These are phyloP conservation scores for Cydonia oblonga DNA, from an alignment of 331 rosid genomes.

Conservation along the genomic window DNA sequence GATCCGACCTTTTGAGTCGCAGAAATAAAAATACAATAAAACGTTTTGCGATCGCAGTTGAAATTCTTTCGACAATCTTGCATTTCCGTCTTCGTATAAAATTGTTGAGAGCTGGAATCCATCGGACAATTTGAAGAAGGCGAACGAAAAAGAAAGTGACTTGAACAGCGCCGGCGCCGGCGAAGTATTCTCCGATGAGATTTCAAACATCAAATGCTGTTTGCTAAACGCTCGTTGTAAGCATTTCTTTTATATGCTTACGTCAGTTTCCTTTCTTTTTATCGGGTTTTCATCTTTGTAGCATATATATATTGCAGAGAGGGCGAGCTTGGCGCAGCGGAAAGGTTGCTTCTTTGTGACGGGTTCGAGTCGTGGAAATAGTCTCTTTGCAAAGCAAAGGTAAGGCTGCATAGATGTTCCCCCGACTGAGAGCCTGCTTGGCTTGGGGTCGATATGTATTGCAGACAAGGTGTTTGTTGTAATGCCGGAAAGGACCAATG, in stretches of 20 bases:
- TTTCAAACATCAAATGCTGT: neutral
- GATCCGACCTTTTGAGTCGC: no score
- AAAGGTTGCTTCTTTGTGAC: no score
- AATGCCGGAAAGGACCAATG: neutral
- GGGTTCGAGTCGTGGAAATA: no score
- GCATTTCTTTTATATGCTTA: neutral
- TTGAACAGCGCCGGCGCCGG: neutral
- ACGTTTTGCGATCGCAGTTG: neutral
- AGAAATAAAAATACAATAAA: neutral
- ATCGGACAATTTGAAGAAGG: neutral
- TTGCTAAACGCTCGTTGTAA: neutral
- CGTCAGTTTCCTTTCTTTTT: no score
- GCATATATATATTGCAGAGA: neutral
- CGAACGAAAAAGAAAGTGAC: neutral
- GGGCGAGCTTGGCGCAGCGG: no score
- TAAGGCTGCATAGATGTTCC: no score
- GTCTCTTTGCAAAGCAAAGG: no score
- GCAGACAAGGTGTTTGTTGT: neutral
- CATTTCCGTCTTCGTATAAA: neutral
- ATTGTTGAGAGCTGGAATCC: neutral
- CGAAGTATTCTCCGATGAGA: neutral
- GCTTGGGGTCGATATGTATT: neutral
- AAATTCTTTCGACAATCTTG: neutral
- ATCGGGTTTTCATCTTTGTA: neutral
- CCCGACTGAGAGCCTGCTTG: no score